Conservation (phyloP, 768 basidiomycete genomes). For the Coprinopsis strossmayeri region DNA sequence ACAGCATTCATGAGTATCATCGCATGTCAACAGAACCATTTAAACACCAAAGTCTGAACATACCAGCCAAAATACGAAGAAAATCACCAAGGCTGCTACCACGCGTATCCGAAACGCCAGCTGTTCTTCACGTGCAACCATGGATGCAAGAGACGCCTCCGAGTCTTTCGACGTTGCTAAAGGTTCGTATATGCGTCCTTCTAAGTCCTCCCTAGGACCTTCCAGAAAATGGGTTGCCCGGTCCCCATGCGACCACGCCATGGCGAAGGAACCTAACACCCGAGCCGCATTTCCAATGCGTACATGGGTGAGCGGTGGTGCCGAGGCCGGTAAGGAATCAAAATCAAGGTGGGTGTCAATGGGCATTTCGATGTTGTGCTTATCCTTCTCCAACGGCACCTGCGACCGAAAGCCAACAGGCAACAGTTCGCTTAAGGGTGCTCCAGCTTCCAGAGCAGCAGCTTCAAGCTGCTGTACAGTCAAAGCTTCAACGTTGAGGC, state of each 20-base stretch:
- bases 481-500: constrained; percentile 59
- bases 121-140: constrained; percentile 32
- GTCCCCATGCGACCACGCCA: constrained; percentile 27
- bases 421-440: constrained; percentile 46
- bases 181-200: constrained; percentile 10
- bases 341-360: no score
- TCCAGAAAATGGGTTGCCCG: constrained; percentile 9
- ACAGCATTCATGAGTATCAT: not conserved
- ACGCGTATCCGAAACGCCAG: constrained; percentile 55
- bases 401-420: constrained; percentile 27
- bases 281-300: constrained; percentile 52
- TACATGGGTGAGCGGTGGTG: constrained; percentile 42
- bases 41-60: constrained; percentile 13
- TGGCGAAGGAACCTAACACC: constrained; percentile 45
- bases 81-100: constrained; percentile 47
- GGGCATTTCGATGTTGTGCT: no score
- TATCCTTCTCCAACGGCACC: not conserved
- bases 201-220: constrained; percentile 1
- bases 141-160: constrained; percentile 6
- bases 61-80: constrained; percentile 77
- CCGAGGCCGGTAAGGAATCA: not conserved
- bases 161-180: not conserved
- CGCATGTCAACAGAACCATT: not conserved
- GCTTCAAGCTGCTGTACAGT: constrained; percentile 47
- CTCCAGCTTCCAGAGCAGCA: constrained; percentile 64